phyloP scores from a whole-genome alignment of 805 yeast species.

The Clavispora vitiphila region DNA sequence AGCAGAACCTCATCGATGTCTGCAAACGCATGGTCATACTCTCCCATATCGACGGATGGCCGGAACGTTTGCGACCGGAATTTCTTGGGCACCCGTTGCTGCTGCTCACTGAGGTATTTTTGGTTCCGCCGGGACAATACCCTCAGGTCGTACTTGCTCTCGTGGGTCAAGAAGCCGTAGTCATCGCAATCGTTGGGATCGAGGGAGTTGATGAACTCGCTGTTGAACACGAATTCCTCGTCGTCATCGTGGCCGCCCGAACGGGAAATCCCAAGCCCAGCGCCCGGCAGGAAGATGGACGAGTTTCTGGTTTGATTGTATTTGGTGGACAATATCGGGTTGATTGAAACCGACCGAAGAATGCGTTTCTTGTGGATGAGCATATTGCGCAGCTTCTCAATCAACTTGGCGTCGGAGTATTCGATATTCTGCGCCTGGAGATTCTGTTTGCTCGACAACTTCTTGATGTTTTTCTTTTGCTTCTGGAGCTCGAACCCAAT shows the following conservation, averaged over 20 bases:
- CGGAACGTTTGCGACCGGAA: slow-evolving; percentile 32
- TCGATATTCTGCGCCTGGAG: slow-evolving; percentile 27
- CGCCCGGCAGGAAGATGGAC: slow-evolving; percentile 5
- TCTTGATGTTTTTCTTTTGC: slow-evolving; percentile 38
- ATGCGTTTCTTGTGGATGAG: slow-evolving; percentile 41
- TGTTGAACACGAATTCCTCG: slow-evolving; percentile 14
- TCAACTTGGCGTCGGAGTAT: slow-evolving; percentile 51
- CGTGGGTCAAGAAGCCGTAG: slow-evolving; percentile 10
- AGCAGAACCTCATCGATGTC: slow-evolving; percentile 10
- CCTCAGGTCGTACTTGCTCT: slow-evolving; percentile 10
- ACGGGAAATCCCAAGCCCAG: slow-evolving; percentile 8
- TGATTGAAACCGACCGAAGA: slow-evolving; percentile 33
- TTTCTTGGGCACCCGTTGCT: slow-evolving; percentile 24
- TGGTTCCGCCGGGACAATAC: slow-evolving; percentile 5
- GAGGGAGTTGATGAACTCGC: slow-evolving; percentile 13
- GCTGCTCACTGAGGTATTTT: slow-evolving; percentile 4
- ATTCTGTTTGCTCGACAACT: slow-evolving; percentile 34
- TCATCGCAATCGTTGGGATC: slow-evolving; percentile 5
- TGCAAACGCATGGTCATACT: slow-evolving; percentile 9
- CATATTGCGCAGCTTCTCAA: slow-evolving; percentile 43
- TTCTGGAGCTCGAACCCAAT: slow-evolving; percentile 54
- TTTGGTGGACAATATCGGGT: slow-evolving; percentile 16
- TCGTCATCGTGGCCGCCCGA: slow-evolving; percentile 8
- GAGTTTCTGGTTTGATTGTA: slow-evolving; percentile 4
- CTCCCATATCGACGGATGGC: slow-evolving; percentile 5